Evolutionary conservation across 768 basidiomycete genomes (phyloP), one percentile per base, ranked within the genome.

Genomic region (Xerocomus potaroensis): DNA sequence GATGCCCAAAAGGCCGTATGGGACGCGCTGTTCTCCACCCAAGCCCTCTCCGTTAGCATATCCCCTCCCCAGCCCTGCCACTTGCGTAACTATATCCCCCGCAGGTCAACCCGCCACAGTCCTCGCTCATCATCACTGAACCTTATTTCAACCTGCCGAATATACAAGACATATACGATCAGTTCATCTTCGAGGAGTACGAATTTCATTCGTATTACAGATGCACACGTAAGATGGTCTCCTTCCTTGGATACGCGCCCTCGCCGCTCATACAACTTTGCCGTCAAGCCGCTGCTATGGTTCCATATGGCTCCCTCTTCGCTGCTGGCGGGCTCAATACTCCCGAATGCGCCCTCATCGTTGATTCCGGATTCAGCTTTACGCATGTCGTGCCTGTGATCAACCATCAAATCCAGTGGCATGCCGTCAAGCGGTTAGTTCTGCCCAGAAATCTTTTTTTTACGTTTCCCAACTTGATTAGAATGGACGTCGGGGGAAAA

Each of bases 141-240:
- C 92, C 94, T 5, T 91, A 90, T 62, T 89, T 95, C 76, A 93
- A 97, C 69, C 72, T 94, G 8, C 88, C 91, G 21, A 92, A 91
- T 60, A 79, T 96, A 11, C 90, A 92, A 67, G 89, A 92, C 22
- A 78, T 89, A 27, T 93, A 94, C 58, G 94, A 98, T 63, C 91
- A 97, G 66, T 87, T 98, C 62, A 75, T 95, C 3, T 97, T 96
- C 58, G 94, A 97, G 64, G 92, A 97, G 68, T 98, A 93, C 70
- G 93, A 94, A 58, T 96, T 95, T 62, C 73, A 77, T 38, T 81
- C 88, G 38, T 92, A 89, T 64, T 74, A 79, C 59, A 79, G 92
- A 23, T 83, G 82, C 60, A 81, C 91, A 43, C 85, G 94, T 95
- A 68, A 62, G 87, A 73, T 19, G 34, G n/a, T 30, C 38, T 44